These are phyloP conservation scores for Penicillium olsonii DNA, from an alignment of 2,329 filamentous ascomycete genomes.

Conservation along the genomic window DNA sequence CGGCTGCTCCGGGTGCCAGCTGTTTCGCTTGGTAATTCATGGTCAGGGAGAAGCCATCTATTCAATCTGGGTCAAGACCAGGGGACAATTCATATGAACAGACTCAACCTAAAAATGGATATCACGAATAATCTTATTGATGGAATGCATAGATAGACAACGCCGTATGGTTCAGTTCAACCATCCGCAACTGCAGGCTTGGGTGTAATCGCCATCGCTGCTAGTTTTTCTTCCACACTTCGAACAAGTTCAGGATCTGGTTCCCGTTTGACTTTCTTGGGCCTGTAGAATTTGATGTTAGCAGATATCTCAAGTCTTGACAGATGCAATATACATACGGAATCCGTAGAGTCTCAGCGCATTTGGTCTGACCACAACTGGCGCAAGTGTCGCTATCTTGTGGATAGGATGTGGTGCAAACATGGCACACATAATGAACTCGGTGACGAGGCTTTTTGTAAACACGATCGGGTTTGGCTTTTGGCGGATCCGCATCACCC, in stretches of 20 bases:
- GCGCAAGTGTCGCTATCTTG: constrained; percentile 36
- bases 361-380: constrained; percentile 44
- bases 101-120: neutral
- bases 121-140: neutral
- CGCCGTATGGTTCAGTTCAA: neutral
- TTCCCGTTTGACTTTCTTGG: constrained; percentile 42
- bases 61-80: neutral
- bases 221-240: constrained; percentile 43
- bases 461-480: constrained; percentile 34
- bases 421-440: constrained; percentile 46
- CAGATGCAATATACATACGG: constrained; percentile 37
- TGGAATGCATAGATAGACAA: neutral
- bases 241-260: constrained; percentile 41
- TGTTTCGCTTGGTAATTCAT: neutral
- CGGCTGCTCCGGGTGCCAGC: neutral
- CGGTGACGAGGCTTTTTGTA: constrained; percentile 40
- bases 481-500: constrained; percentile 44
- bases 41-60: neutral
- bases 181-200: neutral
- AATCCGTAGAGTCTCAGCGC: constrained; percentile 43
- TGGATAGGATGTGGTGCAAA: constrained; percentile 38
- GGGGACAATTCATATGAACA: neutral
- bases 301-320: neutral
- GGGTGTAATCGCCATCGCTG: constrained; percentile 17
- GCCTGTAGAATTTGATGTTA: constrained; percentile 29